These are phyloP conservation scores for Boletus edulis DNA, from an alignment of 768 basidiomycete genomes.

Conservation along the genomic window DNA sequence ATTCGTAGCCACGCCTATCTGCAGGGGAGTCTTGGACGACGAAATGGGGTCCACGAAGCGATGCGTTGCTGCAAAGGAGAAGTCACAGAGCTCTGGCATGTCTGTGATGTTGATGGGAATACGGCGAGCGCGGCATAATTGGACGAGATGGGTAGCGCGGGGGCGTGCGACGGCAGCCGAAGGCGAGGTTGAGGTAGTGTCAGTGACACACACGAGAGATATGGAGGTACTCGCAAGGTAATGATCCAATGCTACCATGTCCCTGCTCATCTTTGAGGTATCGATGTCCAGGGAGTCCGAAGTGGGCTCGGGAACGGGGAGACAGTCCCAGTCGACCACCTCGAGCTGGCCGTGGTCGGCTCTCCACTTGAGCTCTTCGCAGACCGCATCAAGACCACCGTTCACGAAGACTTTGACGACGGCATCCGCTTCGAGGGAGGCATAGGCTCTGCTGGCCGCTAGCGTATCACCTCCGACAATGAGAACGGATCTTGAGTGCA, in stretches of 20 bases:
- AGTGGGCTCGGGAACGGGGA: constrained; percentile 35
- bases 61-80: constrained; percentile 82
- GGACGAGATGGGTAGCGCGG: constrained; percentile 60
- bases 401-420: constrained; percentile 61
- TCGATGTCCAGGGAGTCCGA: constrained; percentile 1
- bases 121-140: constrained; percentile 50
- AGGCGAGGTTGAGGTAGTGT: constrained; percentile 59
- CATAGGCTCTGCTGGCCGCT: constrained; percentile 81
- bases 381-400: constrained; percentile 48
- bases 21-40: constrained; percentile 50
- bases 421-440: constrained; percentile 78
- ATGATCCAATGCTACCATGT: constrained; percentile 45
- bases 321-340: constrained; percentile 52
- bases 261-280: constrained; percentile 25
- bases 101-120: constrained; percentile 89
- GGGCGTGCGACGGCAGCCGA: constrained; percentile 23
- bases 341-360: constrained; percentile 51
- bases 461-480: constrained; percentile 78
- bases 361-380: constrained; percentile 73
- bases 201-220: constrained; percentile 76
- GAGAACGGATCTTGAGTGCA: constrained; percentile 52
- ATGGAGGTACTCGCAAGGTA: constrained; percentile 39
- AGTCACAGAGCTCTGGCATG: constrained; percentile 83
- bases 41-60: constrained; percentile 61
- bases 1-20: constrained; percentile 87